phyloP scores from a whole-genome alignment of 768 basidiomycete genomes.

The Lactarius trivialis region DNA sequence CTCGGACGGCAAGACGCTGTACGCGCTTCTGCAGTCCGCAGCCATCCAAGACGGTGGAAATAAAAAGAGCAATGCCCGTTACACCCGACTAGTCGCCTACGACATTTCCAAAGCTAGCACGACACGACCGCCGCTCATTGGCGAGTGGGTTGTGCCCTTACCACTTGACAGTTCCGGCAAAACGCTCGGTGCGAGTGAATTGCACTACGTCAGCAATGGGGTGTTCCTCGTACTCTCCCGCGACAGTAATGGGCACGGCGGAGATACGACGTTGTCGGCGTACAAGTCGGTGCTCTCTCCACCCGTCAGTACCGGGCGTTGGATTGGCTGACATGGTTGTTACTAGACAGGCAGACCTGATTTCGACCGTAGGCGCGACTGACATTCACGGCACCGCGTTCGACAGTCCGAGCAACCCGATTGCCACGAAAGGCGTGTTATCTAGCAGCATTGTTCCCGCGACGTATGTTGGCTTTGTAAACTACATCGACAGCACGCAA shows the following conservation, averaged over 20 bases:
- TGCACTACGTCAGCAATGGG: conserved; percentile 45
- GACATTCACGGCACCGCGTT: conserved; percentile 53
- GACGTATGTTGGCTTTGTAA: conserved; percentile 49
- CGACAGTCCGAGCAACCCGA: conserved; percentile 46
- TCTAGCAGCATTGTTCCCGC: conserved; percentile 44
- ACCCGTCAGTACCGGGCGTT: too few species aligned
- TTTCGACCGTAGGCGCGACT: conserved; percentile 51
- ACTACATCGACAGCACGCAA: conserved; percentile 46
- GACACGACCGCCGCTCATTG: conserved; percentile 36
- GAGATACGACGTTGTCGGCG: conserved; percentile 39
- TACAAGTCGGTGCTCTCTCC: conserved; percentile 42
- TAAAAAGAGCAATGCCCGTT: conserved; percentile 41
- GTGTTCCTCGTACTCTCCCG: conserved; percentile 56
- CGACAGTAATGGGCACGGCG: conserved; percentile 56
- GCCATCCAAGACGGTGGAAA: conserved; percentile 57
- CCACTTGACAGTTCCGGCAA: conserved; percentile 48
- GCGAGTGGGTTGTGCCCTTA: conserved; percentile 56
- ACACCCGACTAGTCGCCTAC: conserved; percentile 52
- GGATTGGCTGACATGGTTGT: background rate
- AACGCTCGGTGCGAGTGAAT: conserved; percentile 47
- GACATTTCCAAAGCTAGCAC: conserved; percentile 36
- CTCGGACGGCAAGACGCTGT: conserved; percentile 42
- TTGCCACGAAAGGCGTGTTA: conserved; percentile 45
- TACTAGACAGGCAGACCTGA: conserved; percentile 50
- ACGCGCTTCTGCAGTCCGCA: conserved; percentile 57